Evolutionary conservation across 2,329 filamentous ascomycete genomes (phyloP).

Genomic region (Aspergillus spinulosporus): DNA sequence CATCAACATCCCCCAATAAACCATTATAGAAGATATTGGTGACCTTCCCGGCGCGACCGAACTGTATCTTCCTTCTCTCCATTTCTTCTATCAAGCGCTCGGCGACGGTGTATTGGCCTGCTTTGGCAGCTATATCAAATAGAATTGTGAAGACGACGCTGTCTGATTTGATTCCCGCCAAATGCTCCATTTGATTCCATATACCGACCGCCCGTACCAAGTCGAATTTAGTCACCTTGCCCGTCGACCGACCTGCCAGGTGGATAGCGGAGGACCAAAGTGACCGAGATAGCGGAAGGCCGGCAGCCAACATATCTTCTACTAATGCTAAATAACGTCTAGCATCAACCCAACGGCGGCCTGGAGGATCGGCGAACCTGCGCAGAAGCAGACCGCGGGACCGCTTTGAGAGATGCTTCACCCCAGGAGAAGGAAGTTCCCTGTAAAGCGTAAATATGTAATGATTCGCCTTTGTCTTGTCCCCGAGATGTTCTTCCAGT

Average conservation of each 20-base stretch:
- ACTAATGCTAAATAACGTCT: slow-evolving; percentile 76
- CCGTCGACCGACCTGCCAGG: slow-evolving; percentile 72
- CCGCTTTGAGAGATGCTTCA: slow-evolving; percentile 50
- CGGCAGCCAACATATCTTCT: slow-evolving; percentile 75
- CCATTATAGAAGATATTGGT: slow-evolving; percentile 83
- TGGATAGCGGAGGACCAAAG: slow-evolving; percentile 87
- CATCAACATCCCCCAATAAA: slow-evolving; percentile 69
- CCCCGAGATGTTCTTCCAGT: slow-evolving; percentile 45
- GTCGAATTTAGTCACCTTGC: slow-evolving; percentile 58
- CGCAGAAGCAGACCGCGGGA: slow-evolving; percentile 66
- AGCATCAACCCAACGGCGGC: slow-evolving; percentile 58
- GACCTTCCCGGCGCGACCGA: slow-evolving; percentile 78
- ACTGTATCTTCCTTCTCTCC: slow-evolving; percentile 63
- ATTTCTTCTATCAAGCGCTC: slow-evolving; percentile 86
- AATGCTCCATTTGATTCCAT: slow-evolving; percentile 87
- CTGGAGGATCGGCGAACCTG: slow-evolving; percentile 60
- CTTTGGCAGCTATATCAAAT: slow-evolving; percentile 83
- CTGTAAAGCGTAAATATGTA: slow-evolving; percentile 56
- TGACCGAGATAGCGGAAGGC: slow-evolving; percentile 63
- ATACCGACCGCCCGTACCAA: slow-evolving; percentile 69
- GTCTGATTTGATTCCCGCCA: slow-evolving; percentile 64
- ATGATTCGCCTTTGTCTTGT: slow-evolving; percentile 48
- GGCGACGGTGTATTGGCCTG: slow-evolving; percentile 78
- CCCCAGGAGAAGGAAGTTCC: slow-evolving; percentile 54
- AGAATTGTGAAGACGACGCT: slow-evolving; percentile 90